Percentiles rank a stretch among this genome's conserved stretches.
phyloP scores from a whole-genome alignment of 1,139 yeast genomes.

The Wickerhamomyces sp. region DNA sequence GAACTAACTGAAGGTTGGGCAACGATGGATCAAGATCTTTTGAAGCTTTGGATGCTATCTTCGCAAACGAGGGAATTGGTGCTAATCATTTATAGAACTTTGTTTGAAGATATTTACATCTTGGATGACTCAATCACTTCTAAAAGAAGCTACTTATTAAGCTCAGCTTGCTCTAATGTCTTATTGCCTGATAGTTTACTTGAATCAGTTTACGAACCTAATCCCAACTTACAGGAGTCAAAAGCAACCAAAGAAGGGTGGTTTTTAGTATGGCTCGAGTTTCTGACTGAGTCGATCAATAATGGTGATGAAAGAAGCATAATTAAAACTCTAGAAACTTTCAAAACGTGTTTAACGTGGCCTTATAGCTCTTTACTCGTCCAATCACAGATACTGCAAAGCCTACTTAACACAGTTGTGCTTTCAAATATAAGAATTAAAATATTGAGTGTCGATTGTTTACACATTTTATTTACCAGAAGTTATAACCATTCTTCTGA shows the following conservation, averaged over 20 bases:
- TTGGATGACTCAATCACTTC: conserved; percentile 90
- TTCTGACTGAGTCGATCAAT: conserved; percentile 49
- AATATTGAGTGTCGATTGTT: conserved; percentile 84
- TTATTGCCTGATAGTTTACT: conserved; percentile 70
- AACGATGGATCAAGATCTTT: conserved; percentile 76
- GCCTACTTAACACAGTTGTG: conserved; percentile 60
- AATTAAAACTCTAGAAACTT: conserved; percentile 69
- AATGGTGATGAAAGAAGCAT: conserved; percentile 44
- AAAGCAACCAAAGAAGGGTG: conserved; percentile 78
- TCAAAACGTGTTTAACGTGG: conserved; percentile 92
- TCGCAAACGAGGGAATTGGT: conserved; percentile 68
- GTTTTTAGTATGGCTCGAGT: conserved; percentile 73
- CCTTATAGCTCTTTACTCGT: conserved; percentile 72
- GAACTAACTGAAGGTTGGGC: conserved; percentile 75
- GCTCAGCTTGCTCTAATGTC: conserved; percentile 79
- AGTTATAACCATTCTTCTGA: conserved; percentile 68
- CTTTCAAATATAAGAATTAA: conserved; percentile 63
- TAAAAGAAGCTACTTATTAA: conserved; percentile 70
- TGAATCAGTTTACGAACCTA: conserved; percentile 65
- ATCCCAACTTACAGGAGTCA: conserved; percentile 55
- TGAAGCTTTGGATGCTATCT: conserved; percentile 67
- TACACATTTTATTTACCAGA: conserved; percentile 84
- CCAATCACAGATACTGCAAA: conserved; percentile 59
- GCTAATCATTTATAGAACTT: conserved; percentile 71
- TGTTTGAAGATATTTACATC: conserved; percentile 91